phyloP scores from a whole-genome alignment of 2,329 filamentous ascomycete genomes.

The Keithomyces neogunnii region DNA sequence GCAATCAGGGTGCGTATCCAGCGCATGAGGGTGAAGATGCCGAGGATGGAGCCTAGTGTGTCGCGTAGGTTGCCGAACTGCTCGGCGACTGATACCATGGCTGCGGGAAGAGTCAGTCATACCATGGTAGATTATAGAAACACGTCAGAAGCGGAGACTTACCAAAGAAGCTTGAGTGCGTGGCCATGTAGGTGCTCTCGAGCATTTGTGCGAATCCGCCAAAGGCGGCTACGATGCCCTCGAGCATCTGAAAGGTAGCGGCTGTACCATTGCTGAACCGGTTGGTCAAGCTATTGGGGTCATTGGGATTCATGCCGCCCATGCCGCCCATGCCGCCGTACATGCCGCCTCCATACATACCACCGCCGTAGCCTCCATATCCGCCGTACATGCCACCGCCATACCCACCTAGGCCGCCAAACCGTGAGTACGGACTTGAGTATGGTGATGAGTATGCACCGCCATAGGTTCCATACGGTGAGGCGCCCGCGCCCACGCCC shows the following conservation, averaged over 20 bases:
- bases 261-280: conserved; percentile 92
- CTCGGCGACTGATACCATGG: conserved; percentile 97
- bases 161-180: conserved; percentile 98
- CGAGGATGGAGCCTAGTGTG: conserved; percentile 85
- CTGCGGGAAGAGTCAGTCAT: conserved; percentile 32
- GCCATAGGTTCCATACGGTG: conserved; percentile 36
- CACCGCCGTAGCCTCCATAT: conserved; percentile 31
- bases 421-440: conserved; percentile 35
- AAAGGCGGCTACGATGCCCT: conserved; percentile 93
- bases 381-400: conserved; percentile 37
- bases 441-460: conserved; percentile 30
- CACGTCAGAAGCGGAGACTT: conserved; percentile 24
- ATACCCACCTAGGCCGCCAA: conserved; percentile 38
- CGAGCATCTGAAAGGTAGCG: conserved; percentile 96
- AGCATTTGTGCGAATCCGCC: conserved; percentile 98
- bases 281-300: conserved; percentile 90
- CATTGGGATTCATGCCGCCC: conserved; percentile 53
- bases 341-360: conserved; percentile 30
- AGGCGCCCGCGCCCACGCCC: conserved; percentile 34
- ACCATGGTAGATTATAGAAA: background rate
- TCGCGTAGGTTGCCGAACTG: conserved; percentile 91
- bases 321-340: conserved; percentile 23
- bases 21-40: conserved; percentile 91
- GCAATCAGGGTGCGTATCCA: conserved; percentile 90
- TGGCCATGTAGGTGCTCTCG: conserved; percentile 99